Evolutionary conservation across 345 rosid genomes (phyloP).

Genomic region (Populus pruinosa): DNA sequence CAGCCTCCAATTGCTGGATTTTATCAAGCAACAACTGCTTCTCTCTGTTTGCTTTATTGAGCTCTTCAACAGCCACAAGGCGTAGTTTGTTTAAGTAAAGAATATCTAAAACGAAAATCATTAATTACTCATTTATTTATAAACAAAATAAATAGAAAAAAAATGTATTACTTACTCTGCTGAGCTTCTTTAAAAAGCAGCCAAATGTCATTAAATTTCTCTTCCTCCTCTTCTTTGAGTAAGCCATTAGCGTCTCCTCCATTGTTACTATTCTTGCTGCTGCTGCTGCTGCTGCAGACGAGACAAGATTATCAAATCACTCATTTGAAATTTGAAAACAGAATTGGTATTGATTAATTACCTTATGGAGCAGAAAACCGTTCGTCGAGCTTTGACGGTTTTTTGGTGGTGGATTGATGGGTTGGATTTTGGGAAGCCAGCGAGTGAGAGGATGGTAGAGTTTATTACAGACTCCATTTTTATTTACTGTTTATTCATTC

Average conservation of each 20-base stretch:
- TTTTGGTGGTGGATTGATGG: neutral
- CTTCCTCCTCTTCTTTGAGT: constrained; percentile 24
- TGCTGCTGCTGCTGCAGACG: no score
- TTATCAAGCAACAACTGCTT: constrained; percentile 47
- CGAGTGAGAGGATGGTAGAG: constrained; percentile 26
- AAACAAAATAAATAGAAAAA: neutral
- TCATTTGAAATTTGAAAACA: neutral
- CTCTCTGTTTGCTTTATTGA: constrained; percentile 46
- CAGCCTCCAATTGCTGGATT: constrained; percentile 45
- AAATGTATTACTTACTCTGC: constrained; percentile 41
- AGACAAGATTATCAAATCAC: neutral
- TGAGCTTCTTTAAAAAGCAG: constrained; percentile 70
- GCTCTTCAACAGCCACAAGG: constrained; percentile 56
- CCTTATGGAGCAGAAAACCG: constrained; percentile 28
- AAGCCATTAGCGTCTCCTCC: constrained; percentile 37
- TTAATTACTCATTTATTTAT: neutral
- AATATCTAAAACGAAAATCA: constrained; percentile 42
- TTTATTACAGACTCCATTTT: constrained; percentile 29
- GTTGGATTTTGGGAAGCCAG: constrained; percentile 9
- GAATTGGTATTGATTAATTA: neutral
- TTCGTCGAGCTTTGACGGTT: constrained; percentile 9
- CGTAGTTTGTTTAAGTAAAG: constrained; percentile 66
- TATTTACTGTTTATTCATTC: no score
- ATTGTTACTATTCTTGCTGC: constrained; percentile 26
- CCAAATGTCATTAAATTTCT: constrained; percentile 53